These are phyloP conservation scores for Uronychia binucleata DNA, from an alignment of 73 alveolate genomes.

Conservation along the genomic window DNA sequence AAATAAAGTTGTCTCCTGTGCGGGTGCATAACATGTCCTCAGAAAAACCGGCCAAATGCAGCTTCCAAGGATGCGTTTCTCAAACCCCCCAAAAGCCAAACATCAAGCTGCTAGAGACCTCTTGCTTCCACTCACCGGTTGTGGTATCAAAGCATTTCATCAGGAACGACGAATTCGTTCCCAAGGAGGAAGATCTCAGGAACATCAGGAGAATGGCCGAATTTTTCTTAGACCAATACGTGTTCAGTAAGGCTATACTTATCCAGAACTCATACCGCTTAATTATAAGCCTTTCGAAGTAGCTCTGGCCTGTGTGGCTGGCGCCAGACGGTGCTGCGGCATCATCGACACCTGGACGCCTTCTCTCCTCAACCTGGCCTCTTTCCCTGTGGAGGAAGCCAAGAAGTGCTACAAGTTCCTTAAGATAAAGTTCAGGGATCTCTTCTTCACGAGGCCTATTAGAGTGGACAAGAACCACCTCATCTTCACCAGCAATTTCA, in stretches of 20 bases:
- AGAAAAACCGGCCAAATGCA: too few species aligned
- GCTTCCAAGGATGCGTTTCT: too few species aligned
- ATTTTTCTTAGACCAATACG: background rate
- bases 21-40: background rate
- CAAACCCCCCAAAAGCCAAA: too few species aligned
- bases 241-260: background rate
- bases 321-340: background rate
- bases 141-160: too few species aligned
- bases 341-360: background rate
- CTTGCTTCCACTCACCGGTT: too few species aligned
- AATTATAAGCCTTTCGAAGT: too few species aligned
- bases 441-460: background rate
- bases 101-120: too few species aligned
- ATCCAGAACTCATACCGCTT: background rate
- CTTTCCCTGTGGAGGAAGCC: background rate
- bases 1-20: background rate
- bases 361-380: background rate
- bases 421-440: background rate
- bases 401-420: background rate
- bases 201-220: slow-evolving; percentile 1
- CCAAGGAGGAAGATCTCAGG: background rate
- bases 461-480: background rate
- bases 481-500: too few species aligned
- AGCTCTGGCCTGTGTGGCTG: background rate
- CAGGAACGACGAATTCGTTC: too few species aligned